Conservation (phyloP, 768 basidiomycete genomes). For the Xerocomellus dryophilus region DNA sequence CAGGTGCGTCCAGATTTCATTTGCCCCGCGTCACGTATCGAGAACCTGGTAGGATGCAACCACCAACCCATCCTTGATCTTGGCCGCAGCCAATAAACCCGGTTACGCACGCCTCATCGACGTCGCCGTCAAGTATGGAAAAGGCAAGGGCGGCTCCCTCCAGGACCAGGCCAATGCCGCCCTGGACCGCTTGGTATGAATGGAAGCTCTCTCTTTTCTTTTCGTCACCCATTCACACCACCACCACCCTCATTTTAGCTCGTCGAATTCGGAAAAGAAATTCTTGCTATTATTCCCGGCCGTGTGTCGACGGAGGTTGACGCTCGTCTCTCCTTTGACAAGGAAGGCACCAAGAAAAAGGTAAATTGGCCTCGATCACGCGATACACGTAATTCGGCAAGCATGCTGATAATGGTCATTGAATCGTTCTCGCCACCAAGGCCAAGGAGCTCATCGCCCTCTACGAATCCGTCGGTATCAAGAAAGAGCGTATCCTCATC, state of each 20-base stretch:
- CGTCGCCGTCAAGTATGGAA: conserved; percentile 67
- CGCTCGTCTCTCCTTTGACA: conserved; percentile 96
- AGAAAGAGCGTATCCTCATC: conserved; percentile 93
- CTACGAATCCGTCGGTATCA: conserved; percentile 91
- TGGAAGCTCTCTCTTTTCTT: conserved; percentile 12
- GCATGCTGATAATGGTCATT: not conserved
- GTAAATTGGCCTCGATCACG: conserved; percentile 34
- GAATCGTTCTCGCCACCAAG: conserved; percentile 31
- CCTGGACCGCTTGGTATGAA: conserved; percentile 81
- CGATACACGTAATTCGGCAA: conserved; percentile 24
- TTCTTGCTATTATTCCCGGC: conserved; percentile 92
- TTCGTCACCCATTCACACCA: conserved; percentile 8
- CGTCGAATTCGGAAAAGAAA: conserved; percentile 96
- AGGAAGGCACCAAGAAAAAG: conserved; percentile 87
- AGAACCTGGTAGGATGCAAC: conserved; percentile 75
- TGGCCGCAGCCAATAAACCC: conserved; percentile 89
- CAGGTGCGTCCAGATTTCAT: conserved; percentile 48
- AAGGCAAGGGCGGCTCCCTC: conserved; percentile 74
- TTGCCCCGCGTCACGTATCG: conserved; percentile 8
- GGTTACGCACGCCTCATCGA: conserved; percentile 83
- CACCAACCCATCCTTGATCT: conserved; percentile 93
- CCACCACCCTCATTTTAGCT: conserved; percentile 50
- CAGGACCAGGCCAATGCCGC: conserved; percentile 78
- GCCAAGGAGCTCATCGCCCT: conserved; percentile 88
- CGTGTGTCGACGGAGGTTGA: conserved; percentile 99